Conservation (phyloP, 495 filamentous ascomycete genomes). For the Podospora conica region DNA sequence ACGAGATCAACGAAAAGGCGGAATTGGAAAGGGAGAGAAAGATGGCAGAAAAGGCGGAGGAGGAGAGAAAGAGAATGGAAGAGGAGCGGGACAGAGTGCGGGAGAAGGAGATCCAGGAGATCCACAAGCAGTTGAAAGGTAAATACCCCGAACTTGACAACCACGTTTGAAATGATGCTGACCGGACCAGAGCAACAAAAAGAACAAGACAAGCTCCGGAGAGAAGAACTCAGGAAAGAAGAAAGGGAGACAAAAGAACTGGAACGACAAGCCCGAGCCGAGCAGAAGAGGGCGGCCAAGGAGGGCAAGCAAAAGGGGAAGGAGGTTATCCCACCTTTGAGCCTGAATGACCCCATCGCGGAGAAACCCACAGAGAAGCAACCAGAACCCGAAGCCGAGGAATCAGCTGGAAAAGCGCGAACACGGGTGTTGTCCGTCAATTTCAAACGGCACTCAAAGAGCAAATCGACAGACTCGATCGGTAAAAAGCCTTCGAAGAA, state of each 20-base stretch:
- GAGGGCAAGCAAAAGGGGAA: conserved; percentile 36
- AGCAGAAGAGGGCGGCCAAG: conserved; percentile 43
- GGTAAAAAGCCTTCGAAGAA: not conserved
- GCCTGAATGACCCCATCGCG: not conserved
- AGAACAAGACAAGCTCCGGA: conserved; percentile 41
- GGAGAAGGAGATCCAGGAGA: conserved; percentile 41
- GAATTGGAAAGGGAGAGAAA: conserved; percentile 59
- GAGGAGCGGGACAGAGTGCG: conserved; percentile 38
- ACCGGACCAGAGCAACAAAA: conserved; percentile 42
- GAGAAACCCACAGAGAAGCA: not conserved
- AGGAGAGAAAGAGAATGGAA: conserved; percentile 43
- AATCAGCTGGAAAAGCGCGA: conserved; percentile 5
- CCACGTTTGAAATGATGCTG: conserved; percentile 6
- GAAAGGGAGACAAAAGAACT: conserved; percentile 49
- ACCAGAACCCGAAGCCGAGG: not conserved
- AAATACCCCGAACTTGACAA: conserved; percentile 7
- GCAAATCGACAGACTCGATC: conserved; percentile 10
- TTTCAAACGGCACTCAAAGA: conserved; percentile 15
- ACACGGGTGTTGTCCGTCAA: conserved; percentile 17
- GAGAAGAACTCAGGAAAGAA: conserved; percentile 46
- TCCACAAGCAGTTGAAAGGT: conserved; percentile 40
- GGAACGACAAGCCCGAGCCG: conserved; percentile 45
- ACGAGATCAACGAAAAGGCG: conserved; percentile 75
- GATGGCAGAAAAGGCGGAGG: conserved; percentile 44
- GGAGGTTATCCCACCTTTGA: conserved; percentile 2